Evolutionary conservation across 371 early-diverging fungal species (phyloP).

Genomic region (Chytridiales sp.): DNA sequence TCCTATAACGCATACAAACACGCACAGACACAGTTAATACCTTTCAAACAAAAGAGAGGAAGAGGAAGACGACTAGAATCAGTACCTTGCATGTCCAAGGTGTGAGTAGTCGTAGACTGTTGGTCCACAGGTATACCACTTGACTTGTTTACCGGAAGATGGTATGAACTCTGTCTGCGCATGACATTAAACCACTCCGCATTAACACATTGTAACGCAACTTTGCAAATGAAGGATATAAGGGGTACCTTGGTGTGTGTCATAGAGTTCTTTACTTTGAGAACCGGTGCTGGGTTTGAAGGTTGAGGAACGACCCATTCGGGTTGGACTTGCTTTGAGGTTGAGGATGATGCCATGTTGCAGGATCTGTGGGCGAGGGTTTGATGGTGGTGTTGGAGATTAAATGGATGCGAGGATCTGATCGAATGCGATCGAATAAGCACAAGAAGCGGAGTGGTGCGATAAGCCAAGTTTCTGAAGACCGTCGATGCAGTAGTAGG

Average conservation of each 20-base stretch:
- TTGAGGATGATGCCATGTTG: neutral
- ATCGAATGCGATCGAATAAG: too few species aligned
- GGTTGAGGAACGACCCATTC: slow-evolving; percentile 34
- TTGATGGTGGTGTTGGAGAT: too few species aligned
- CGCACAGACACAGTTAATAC: neutral
- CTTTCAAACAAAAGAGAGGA: neutral
- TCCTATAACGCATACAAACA: too few species aligned
- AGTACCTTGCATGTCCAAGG: slow-evolving; percentile 95
- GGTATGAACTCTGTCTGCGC: slow-evolving; percentile 84
- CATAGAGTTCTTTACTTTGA: slow-evolving; percentile 73
- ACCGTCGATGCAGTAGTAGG: too few species aligned
- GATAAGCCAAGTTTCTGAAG: too few species aligned
- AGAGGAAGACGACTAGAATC: slow-evolving; percentile 1
- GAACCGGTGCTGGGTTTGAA: slow-evolving; percentile 33
- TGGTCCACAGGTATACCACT: slow-evolving; percentile 99
- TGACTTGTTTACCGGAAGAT: slow-evolving; percentile 71
- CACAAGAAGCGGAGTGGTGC: too few species aligned
- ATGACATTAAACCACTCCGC: neutral
- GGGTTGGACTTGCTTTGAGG: slow-evolving; percentile 19
- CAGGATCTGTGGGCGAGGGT: too few species aligned
- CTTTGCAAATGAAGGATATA: neutral
- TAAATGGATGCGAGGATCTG: too few species aligned
- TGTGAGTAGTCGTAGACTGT: slow-evolving; percentile 99
- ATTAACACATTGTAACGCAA: neutral
- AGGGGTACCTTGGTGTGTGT: slow-evolving; percentile 38